Evolutionary conservation across 2,329 filamentous ascomycete species (phyloP).

Genomic region (Trichoderma pleuroti): DNA sequence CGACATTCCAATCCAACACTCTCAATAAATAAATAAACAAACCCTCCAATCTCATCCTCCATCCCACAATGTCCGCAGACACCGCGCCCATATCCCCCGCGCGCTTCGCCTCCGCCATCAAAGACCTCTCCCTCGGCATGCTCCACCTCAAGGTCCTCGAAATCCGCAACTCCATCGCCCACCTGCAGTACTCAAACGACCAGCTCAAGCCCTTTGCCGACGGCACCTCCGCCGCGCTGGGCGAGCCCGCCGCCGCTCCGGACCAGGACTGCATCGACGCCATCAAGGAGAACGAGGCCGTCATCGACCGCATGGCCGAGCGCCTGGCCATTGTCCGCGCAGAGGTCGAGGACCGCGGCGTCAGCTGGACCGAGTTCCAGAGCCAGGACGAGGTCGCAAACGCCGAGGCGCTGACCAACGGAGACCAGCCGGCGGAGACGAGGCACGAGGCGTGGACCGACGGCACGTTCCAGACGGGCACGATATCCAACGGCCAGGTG

Average conservation of each 20-base stretch:
- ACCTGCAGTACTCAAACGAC: constrained; percentile 70
- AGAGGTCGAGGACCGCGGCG: constrained; percentile 60
- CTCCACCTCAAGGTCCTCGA: constrained; percentile 74
- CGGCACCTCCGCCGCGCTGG: constrained; percentile 36
- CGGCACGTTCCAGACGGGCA: constrained; percentile 61
- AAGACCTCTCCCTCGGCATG: constrained; percentile 60
- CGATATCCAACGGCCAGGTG: constrained; percentile 49
- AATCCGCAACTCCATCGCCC: constrained; percentile 68
- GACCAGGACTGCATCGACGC: constrained; percentile 72
- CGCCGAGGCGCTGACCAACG: constrained; percentile 6
- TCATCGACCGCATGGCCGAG: constrained; percentile 65
- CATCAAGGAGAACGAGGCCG: constrained; percentile 66
- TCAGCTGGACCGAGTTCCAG: constrained; percentile 56
- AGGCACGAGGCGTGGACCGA: constrained; percentile 53
- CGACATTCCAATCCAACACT: too few relatives aligned
- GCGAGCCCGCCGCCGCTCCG: constrained; percentile 29
- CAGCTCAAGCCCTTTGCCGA: constrained; percentile 68
- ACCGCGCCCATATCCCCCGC: constrained; percentile 57
- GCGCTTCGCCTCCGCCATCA: constrained; percentile 65
- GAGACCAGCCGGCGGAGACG: not conserved
- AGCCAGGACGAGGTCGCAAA: constrained; percentile 41
- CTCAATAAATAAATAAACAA: too few relatives aligned
- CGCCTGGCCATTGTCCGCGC: constrained; percentile 59
- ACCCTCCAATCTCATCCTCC: not conserved
- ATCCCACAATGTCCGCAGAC: constrained; percentile 56